Percentiles rank a stretch among this genome's conserved stretches.
Conservation (phyloP, 495 filamentous ascomycete species). For the Podospora pseudocomata region DNA sequence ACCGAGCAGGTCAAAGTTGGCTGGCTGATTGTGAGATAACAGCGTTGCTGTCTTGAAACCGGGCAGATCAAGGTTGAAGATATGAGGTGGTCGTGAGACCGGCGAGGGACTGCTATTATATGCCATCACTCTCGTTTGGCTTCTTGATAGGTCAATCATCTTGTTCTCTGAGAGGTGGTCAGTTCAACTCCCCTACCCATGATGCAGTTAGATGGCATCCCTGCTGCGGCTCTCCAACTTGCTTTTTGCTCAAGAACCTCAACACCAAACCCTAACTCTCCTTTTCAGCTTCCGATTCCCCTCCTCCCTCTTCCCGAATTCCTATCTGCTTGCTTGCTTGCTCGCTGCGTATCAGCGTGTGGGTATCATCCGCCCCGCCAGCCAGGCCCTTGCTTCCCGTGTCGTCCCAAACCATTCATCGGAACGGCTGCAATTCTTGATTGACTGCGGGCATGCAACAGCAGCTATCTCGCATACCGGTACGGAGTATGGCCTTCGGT, state of each 20-base stretch:
- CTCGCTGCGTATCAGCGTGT: not conserved
- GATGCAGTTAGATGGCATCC: not conserved
- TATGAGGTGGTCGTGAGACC: not conserved
- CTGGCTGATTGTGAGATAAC: not conserved
- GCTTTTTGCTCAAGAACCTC: not conserved
- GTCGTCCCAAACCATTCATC: not conserved
- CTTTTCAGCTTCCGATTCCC: not conserved
- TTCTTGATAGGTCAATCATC: not conserved
- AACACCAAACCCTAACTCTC: not conserved
- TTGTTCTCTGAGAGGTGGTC: not conserved
- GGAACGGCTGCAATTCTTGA: not conserved
- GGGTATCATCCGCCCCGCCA: not conserved
- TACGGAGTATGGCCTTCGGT: not conserved
- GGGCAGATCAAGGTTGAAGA: not conserved
- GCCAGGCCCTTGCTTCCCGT: not conserved
- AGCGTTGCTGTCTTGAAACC: not conserved
- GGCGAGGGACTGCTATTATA: not conserved
- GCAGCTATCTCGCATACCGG: not conserved
- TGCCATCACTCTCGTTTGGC: not conserved
- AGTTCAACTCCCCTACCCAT: not conserved
- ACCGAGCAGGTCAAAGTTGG: not conserved
- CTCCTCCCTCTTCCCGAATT: not conserved
- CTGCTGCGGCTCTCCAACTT: not conserved
- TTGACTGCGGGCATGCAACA: not conserved
- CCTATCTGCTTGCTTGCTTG: not conserved